Percentiles rank a stretch among this genome's conserved stretches.
Conservation (phyloP, 768 basidiomycete species). For the Tulasnella sp. region DNA sequence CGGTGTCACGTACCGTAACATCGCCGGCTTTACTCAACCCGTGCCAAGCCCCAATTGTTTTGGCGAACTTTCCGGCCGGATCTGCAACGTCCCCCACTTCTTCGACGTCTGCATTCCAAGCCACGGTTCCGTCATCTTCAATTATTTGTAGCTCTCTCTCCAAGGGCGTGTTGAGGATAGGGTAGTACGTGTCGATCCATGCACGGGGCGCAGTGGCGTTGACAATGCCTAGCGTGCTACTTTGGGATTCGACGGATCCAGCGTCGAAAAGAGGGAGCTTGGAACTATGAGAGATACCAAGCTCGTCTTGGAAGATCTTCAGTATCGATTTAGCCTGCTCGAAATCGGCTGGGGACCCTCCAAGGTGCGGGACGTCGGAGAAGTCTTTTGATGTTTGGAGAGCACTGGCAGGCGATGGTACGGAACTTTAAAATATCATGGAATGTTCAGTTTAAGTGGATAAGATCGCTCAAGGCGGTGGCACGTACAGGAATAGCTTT, state of each 20-base stretch:
- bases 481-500: neutral
- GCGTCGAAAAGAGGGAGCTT: constrained; percentile 59
- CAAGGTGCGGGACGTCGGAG: constrained; percentile 64
- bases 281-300: constrained; percentile 35
- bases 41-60: constrained; percentile 76
- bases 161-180: constrained; percentile 72
- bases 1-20: constrained; percentile 34
- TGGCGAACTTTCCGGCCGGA: constrained; percentile 55
- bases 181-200: constrained; percentile 86
- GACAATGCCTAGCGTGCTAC: constrained; percentile 52
- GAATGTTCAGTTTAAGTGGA: neutral
- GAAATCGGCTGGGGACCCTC: constrained; percentile 55
- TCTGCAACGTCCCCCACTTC: constrained; percentile 71
- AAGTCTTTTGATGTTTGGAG: constrained; percentile 48
- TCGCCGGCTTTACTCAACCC: constrained; percentile 72
- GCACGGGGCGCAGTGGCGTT: constrained; percentile 42
- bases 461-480: neutral
- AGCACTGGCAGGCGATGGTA: constrained; percentile 53
- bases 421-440: constrained; percentile 35
- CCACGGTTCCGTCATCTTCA: constrained; percentile 42
- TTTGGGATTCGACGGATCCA: constrained; percentile 57
- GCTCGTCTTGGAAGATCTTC: constrained; percentile 55
- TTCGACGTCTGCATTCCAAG: constrained; percentile 65
- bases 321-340: constrained; percentile 60
- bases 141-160: constrained; percentile 62